Conservation (phyloP, 306 rosid genomes). For the Crataegus laevigata region DNA sequence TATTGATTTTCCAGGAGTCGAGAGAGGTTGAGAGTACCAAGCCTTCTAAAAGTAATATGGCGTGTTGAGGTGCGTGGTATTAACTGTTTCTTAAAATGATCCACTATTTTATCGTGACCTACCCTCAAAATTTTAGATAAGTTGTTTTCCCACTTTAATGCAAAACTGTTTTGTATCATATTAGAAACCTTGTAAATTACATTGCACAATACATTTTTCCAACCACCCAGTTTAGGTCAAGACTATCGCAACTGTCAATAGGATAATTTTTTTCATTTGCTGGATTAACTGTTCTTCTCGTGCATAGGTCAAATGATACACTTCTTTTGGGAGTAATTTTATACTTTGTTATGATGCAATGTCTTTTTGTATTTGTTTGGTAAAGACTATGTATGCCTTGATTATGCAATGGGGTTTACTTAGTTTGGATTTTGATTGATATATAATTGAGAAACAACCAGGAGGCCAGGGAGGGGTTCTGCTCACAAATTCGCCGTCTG, state of each 20-base stretch:
- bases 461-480: conserved; percentile 82
- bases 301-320: background rate
- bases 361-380: background rate
- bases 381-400: background rate
- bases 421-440: background rate
- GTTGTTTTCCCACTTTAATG: background rate
- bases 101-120: background rate
- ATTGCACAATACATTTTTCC: background rate
- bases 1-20: too few relatives aligned
- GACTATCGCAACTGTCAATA: background rate
- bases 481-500: conserved; percentile 55
- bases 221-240: background rate
- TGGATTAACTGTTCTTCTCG: background rate
- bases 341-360: background rate
- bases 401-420: conserved; percentile 1
- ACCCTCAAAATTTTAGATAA: background rate
- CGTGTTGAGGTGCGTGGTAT: background rate
- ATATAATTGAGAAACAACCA: conserved; percentile 28
- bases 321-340: background rate
- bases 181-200: too few relatives aligned
- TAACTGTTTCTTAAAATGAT: background rate
- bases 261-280: background rate
- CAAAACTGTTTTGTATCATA: too few relatives aligned
- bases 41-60: background rate
- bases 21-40: too few relatives aligned